Percentiles rank a stretch among this genome's conserved stretches.
Evolutionary conservation across 306 rosid species (phyloP).

Genomic region (Acacia acuminata): DNA sequence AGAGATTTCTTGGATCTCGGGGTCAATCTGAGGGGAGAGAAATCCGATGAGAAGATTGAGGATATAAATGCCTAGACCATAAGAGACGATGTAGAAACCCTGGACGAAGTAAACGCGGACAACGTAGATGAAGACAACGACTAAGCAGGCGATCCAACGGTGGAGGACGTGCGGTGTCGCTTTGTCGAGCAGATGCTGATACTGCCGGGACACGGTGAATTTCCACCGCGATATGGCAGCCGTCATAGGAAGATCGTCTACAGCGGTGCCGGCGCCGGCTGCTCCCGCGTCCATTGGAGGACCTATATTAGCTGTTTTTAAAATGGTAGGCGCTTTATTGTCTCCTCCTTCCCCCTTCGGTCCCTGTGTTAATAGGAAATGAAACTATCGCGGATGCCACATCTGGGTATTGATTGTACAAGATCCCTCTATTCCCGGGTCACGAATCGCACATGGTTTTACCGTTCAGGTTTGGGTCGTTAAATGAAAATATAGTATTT

Average conservation of each 20-base stretch:
- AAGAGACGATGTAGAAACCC: slow-evolving; percentile 91
- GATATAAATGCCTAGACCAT: slow-evolving; percentile 87
- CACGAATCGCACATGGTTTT: slow-evolving; percentile 14
- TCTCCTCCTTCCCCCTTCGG: background rate
- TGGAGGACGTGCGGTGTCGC: slow-evolving; percentile 64
- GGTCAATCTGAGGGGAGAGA: slow-evolving; percentile 97
- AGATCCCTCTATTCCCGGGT: slow-evolving; percentile 30
- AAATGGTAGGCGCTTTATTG: background rate
- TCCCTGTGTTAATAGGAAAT: background rate
- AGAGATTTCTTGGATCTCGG: slow-evolving; percentile 63
- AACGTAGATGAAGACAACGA: slow-evolving; percentile 55
- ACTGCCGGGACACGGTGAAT: slow-evolving; percentile 50
- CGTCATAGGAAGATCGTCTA: slow-evolving; percentile 40
- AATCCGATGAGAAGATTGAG: slow-evolving; percentile 88
- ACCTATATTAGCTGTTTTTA: slow-evolving; percentile 2
- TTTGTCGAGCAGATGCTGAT: slow-evolving; percentile 81
- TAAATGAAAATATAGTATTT: background rate
- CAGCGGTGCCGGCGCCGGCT: slow-evolving; percentile 44
- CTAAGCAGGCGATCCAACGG: slow-evolving; percentile 70
- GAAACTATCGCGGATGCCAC: background rate
- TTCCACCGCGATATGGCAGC: slow-evolving; percentile 64
- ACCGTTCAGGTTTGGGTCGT: background rate
- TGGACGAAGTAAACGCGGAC: slow-evolving; percentile 75
- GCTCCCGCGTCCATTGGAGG: slow-evolving; percentile 57
- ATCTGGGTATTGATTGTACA: background rate